phyloP scores from a whole-genome alignment of 768 basidiomycete genomes.

The Leccinum aurantiacum region DNA sequence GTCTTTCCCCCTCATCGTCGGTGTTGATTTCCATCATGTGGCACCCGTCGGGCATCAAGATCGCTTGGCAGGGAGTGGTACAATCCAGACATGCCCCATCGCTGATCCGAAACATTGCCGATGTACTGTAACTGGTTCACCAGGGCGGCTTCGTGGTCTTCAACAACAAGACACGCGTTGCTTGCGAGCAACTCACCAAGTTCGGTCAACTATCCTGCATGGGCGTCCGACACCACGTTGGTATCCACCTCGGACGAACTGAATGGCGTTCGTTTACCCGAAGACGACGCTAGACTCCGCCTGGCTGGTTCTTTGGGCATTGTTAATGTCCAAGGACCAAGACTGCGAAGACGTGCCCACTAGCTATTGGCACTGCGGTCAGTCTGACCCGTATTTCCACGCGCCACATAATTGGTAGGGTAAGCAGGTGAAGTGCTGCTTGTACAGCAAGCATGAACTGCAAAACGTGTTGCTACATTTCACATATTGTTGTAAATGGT shows the following conservation, averaged over 20 bases:
- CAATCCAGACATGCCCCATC: conserved; percentile 72
- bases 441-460: no score
- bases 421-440: no score
- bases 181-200: conserved; percentile 49
- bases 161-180: conserved; percentile 42
- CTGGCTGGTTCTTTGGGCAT: no score
- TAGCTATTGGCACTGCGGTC: no score
- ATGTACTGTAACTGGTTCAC: conserved; percentile 32
- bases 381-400: no score
- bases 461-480: no score
- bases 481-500: no score
- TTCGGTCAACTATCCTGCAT: conserved; percentile 58
- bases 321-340: no score
- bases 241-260: conserved; percentile 61
- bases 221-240: conserved; percentile 55
- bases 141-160: conserved; percentile 33
- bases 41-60: conserved; percentile 54
- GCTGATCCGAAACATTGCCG: conserved; percentile 48
- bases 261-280: conserved; percentile 37
- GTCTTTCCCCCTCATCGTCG: conserved; percentile 47
- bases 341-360: no score
- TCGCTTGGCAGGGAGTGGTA: conserved; percentile 68
- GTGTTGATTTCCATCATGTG: conserved; percentile 75
- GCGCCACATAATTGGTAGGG: no score
- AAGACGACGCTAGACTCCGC: no score